Evolutionary conservation across 2,329 filamentous ascomycete species (phyloP), one percentile per base, ranked within the genome.

Genomic region (Calonectria montana): DNA sequence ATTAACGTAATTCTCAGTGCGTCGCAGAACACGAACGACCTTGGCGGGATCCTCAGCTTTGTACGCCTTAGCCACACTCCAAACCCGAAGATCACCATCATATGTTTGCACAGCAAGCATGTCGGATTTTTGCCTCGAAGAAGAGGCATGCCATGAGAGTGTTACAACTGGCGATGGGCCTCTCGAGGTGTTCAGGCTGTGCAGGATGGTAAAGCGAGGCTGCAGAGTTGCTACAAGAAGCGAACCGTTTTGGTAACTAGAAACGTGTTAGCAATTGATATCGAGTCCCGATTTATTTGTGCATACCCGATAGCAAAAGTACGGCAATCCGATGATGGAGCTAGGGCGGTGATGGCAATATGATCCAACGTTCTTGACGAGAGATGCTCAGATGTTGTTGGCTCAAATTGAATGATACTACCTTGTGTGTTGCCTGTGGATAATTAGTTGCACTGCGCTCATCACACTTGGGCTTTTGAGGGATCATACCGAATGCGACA

Each of bases 91-190:
- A 80, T 99, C 96, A 23, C 97, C 96, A 80, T 98, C 96, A 64
- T 93, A 90, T 4, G 95, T 97, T 84, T 98, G 96, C 10, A 95
- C 94, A 1, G 96, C 96, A 79, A 99, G 87, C 97, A 99, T 99
- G 80, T 98, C 96, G 1, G 97, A 98, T 84, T 97, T 98, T 83
- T 98, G 96, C 76, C 96, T 94, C 0, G 96, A 94, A 0, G 97
- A 98, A 0, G 97, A 98, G 43, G 96, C 96, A 87, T 99, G 97
- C 97, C 97, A 99, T 70, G 95, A 91, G 23, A 99, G 86, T 10
- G 92, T 94, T 4, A 96, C 92, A 63, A 99, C 95, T 2, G 95
- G 94, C 1, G 96, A 98, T 1, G 97, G 96, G 2, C 91, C 91
- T 78, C 94, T 89, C 0, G 93, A 94, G 0, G 95, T 97, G 61